These are phyloP conservation scores for Coniferiporia sulphurascens DNA, from an alignment of 1,284 basidiomycete genomes.

Conservation along the genomic window DNA sequence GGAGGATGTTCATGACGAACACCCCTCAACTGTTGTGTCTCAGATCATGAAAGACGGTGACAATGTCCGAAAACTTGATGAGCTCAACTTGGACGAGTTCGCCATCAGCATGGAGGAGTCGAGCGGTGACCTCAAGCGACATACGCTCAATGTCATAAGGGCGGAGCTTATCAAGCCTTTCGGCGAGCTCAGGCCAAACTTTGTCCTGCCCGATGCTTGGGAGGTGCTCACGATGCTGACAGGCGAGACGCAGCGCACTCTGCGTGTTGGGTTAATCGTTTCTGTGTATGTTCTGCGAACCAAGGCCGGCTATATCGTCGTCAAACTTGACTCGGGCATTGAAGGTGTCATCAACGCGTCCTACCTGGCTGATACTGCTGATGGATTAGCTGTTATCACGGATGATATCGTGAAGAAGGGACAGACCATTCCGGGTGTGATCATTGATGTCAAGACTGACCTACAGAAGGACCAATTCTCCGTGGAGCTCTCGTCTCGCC, in stretches of 20 bases:
- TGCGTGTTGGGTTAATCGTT: constrained; percentile 79
- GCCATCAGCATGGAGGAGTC: constrained; percentile 86
- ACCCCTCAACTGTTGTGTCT: constrained; percentile 82
- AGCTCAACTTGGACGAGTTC: constrained; percentile 95
- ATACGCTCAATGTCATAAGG: constrained; percentile 85
- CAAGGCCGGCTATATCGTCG: constrained; percentile 47
- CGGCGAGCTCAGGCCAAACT: constrained; percentile 70
- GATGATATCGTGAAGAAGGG: constrained; percentile 59
- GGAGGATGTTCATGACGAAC: constrained; percentile 87
- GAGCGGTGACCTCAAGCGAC: constrained; percentile 81
- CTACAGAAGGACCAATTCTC: constrained; percentile 59
- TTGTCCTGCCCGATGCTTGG: constrained; percentile 66
- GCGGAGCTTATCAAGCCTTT: constrained; percentile 87
- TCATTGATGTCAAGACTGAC: constrained; percentile 70
- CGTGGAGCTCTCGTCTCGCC: constrained; percentile 76
- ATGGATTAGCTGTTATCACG: constrained; percentile 35
- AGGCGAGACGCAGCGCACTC: constrained; percentile 82
- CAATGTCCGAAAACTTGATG: constrained; percentile 78
- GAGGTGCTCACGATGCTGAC: constrained; percentile 94
- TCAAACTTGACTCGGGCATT: constrained; percentile 88
- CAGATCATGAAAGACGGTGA: constrained; percentile 84
- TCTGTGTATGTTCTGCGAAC: constrained; percentile 72
- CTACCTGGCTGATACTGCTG: constrained; percentile 57
- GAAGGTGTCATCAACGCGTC: constrained; percentile 76
- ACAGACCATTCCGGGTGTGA: constrained; percentile 78